Base-by-base conservation (phyloP, 345 rosid species). In the Linum lewisii region DNA sequence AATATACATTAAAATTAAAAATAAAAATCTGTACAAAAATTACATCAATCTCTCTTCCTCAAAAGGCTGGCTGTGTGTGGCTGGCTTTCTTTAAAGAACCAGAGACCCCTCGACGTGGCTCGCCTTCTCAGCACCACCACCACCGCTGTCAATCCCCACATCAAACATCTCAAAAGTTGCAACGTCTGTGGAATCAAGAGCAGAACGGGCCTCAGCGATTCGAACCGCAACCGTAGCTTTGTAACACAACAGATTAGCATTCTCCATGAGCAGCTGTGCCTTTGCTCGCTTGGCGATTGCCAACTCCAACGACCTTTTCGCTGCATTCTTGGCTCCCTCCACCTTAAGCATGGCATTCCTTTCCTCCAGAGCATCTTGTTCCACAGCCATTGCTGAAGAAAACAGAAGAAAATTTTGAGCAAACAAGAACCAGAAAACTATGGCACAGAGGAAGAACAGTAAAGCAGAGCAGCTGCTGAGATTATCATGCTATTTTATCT, bases 161-260 rank as follows among this genome's bases (percentile, higher is more conserved):
- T 11, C 47, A 42, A 42, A 42, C 47, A 42, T 42, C 47, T 42
- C 47, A 16, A 77, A 29, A 7, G 50, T 70, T 1, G 73, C 73
- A 1, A 18, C 73, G 6, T 76, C 75, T 6, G 64, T 59, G 10
- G 84, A 68, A 59, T 66, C 81, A 1, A 57, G 63, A 59, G 45
- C 47, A 51, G 61, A 63, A 29, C 86, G 81, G 68, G 83, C 77
- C 78, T 85, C 90, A 7, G 92, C 90, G 37, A 87, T 87, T 68
- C 78, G 73, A 6, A 82, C 76, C 13, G 92, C 82, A 79, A 79
- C 69, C 56, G 68, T 63, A 22, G 97, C 95, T 75, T 77, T 93
- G 76, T 85, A 90, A 13, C 83, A 72, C 20, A 88, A 90, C 73
- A 93, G 65, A 70, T 85, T 88, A 3, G 99, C 99, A n/a, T 74